Conservation (phyloP, 139 green algal species). For the Coccomyxa sp. region DNA sequence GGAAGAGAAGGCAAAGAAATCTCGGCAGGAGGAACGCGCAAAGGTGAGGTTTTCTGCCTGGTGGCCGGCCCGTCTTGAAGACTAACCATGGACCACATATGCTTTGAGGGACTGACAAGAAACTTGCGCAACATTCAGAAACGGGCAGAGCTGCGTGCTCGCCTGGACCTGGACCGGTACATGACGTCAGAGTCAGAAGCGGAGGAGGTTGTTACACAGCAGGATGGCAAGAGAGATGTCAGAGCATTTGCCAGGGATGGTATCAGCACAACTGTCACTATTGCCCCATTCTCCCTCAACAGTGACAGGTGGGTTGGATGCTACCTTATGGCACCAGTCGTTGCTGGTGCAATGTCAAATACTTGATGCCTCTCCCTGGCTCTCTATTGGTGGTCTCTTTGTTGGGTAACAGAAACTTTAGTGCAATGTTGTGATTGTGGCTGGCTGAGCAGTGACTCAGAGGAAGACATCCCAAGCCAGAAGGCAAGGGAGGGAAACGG, state of each 20-base stretch:
- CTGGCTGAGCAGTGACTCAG: too few relatives aligned
- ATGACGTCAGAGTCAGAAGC: not conserved
- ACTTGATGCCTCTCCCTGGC: too few relatives aligned
- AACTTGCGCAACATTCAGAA: not conserved
- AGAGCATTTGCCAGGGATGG: not conserved
- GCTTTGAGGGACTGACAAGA: not conserved
- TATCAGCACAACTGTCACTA: not conserved
- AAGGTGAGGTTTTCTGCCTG: not conserved
- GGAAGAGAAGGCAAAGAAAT: slow-evolving; percentile 16
- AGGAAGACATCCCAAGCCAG: too few relatives aligned
- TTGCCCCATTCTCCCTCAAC: not conserved
- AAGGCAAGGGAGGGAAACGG: too few relatives aligned
- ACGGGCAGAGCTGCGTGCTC: not conserved
- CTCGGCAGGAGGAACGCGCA: slow-evolving; percentile 13
- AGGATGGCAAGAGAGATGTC: not conserved
- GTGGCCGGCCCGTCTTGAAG: too few relatives aligned
- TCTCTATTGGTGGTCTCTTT: not conserved
- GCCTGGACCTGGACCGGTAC: slow-evolving; percentile 13
- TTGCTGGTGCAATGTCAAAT: not conserved
- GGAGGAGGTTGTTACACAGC: not conserved
- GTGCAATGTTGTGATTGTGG: not conserved
- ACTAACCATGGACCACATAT: too few relatives aligned
- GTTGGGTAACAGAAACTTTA: not conserved
- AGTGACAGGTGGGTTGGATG: not conserved
- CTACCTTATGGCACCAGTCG: not conserved